These are phyloP conservation scores for Claviceps cyperi DNA, from an alignment of 2,329 filamentous ascomycete species.

Conservation along the genomic window DNA sequence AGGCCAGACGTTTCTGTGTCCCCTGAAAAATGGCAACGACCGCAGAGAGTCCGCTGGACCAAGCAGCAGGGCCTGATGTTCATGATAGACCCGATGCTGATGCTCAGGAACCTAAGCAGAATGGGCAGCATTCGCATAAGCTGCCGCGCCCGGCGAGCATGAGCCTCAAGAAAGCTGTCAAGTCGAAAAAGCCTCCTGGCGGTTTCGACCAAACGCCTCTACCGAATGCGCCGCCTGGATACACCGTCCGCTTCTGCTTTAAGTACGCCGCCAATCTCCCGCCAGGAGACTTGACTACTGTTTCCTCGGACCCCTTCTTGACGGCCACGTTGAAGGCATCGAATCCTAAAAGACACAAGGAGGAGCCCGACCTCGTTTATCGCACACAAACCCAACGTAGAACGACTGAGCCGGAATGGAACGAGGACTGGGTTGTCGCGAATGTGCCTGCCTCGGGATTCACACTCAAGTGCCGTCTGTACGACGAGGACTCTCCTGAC, in stretches of 20 bases:
- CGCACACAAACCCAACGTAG: constrained; percentile 64
- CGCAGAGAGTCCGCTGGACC: not conserved
- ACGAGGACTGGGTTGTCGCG: constrained; percentile 75
- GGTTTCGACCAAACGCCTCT: constrained; percentile 72
- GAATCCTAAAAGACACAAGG: constrained; percentile 65
- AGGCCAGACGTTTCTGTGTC: not conserved
- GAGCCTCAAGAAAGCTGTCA: constrained; percentile 13
- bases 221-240: constrained; percentile 60
- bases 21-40: not conserved
- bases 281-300: constrained; percentile 60
- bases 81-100: not conserved
- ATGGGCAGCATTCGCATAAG: not conserved
- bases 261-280: constrained; percentile 70
- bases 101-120: not conserved
- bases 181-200: constrained; percentile 42
- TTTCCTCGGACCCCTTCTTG: constrained; percentile 74
- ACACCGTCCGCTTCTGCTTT: constrained; percentile 74
- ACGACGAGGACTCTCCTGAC: constrained; percentile 80
- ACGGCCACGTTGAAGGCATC: constrained; percentile 58
- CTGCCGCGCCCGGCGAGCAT: not conserved
- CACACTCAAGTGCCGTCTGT: constrained; percentile 69
- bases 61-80: not conserved
- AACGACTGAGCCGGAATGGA: constrained; percentile 64
- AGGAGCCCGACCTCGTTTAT: constrained; percentile 61
- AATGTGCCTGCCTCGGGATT: constrained; percentile 75